Evolutionary conservation across 1,139 yeast species (phyloP).

Genomic region (Yamadazyma conglobata): DNA sequence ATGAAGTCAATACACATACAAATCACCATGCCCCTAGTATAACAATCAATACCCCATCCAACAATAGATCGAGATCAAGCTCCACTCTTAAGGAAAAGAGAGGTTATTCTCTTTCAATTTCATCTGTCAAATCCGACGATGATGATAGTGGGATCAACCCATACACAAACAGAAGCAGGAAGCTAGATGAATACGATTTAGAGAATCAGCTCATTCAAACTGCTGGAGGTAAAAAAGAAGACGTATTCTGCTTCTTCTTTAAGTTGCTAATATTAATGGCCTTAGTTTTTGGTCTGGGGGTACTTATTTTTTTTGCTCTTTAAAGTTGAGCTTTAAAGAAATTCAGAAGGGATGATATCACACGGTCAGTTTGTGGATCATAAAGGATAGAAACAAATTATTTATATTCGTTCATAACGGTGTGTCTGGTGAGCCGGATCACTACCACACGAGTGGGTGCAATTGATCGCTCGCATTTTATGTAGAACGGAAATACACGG

Average conservation of each 20-base stretch:
- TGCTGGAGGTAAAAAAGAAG: slow-evolving; percentile 38
- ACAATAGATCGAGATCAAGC: slow-evolving; percentile 10
- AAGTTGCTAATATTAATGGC: slow-evolving; percentile 28
- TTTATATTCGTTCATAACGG: too few relatives aligned
- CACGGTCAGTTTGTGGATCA: too few relatives aligned
- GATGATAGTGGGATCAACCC: slow-evolving; percentile 9
- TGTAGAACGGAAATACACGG: too few relatives aligned
- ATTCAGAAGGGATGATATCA: too few relatives aligned
- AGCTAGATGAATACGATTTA: slow-evolving; percentile 31
- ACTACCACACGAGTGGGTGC: too few relatives aligned
- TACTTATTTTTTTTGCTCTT: slow-evolving; percentile 38
- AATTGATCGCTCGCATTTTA: too few relatives aligned
- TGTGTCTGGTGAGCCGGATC: too few relatives aligned
- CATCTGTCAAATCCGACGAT: slow-evolving; percentile 9
- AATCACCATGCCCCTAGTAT: too few relatives aligned
- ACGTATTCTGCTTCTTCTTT: slow-evolving; percentile 30
- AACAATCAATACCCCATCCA: not conserved
- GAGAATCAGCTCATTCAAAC: slow-evolving; percentile 38
- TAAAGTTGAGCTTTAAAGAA: too few relatives aligned
- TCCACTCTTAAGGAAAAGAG: slow-evolving; percentile 10
- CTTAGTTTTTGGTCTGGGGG: slow-evolving; percentile 33
- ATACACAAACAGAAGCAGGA: slow-evolving; percentile 11
- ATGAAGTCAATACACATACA: too few relatives aligned
- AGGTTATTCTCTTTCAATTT: slow-evolving; percentile 9
- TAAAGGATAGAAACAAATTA: too few relatives aligned